Evolutionary conservation across 306 rosid genomes (phyloP), one percentile per base, ranked within the genome.

Genomic region (Vicia sativa): DNA sequence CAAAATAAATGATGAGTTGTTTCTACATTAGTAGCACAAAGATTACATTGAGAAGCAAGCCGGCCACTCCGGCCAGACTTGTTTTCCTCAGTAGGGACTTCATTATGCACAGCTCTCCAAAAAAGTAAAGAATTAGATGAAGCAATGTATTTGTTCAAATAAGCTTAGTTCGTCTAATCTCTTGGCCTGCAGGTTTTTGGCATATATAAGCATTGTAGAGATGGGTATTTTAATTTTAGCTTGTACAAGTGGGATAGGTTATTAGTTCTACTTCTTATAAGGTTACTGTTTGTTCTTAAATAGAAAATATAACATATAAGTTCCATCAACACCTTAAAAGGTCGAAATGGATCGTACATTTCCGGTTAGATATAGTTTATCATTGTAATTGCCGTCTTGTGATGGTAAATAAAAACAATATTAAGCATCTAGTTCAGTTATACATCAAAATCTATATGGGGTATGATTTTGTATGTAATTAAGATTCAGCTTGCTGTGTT

Each of bases 361-460:
- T 54, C 54, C 39, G 5, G 31, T 65, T 18, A 26, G 77, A 50
- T 60, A 25, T 48, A 13, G 13, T 13, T 45, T 14, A 9, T 49
- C 31, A 46, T 42, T 62, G 26, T 10, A n/a, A 49, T 11, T 65
- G 49, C 49, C 10, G 14, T 28, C 41, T 19, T 73, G 13, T 67
- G 71, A 12, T 73, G 50, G 35, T 71, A 43, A 59, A 46, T 46
- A 19, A 28, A 5, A 31, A 48, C 63, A 12, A 50, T 26, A 16
- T 67, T 4, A 35, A 42, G 12, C 49, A 62, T 19, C 7, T 28
- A 11, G 11, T 39, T 16, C 28, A 7, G 74, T 46, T 58, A 37
- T 66, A 19, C 44, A 37, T 25, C 4, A 2, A 68, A 25, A 4
- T 19, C 29, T 52, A 14, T 18, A 28, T 61, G 31, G 41, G 44